These are phyloP conservation scores for Mayamaea pseudoterrestris DNA, from an alignment of 108 stramenopile species.

Conservation along the genomic window DNA sequence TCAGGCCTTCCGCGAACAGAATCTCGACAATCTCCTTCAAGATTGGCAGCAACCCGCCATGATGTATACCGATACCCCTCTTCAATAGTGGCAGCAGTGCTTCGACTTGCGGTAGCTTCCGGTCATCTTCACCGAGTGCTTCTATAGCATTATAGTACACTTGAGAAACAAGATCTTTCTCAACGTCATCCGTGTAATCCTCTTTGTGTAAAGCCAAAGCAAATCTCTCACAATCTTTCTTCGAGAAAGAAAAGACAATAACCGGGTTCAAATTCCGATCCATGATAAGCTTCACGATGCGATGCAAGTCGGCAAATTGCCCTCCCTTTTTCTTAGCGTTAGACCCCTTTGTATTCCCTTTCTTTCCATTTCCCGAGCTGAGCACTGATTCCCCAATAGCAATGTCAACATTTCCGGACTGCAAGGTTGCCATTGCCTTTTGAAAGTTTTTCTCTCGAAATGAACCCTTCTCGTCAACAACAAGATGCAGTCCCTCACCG, in stretches of 20 bases:
- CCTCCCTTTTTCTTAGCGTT: constrained; percentile 39
- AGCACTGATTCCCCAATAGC: constrained; percentile 57
- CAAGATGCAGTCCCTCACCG: constrained; percentile 65
- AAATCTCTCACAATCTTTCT: constrained; percentile 92
- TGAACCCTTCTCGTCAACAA: constrained; percentile 68
- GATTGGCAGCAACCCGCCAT: constrained; percentile 98
- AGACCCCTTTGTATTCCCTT: constrained; percentile 56
- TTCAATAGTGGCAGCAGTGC: constrained; percentile 92
- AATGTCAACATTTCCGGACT: constrained; percentile 61
- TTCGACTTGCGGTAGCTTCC: constrained; percentile 88
- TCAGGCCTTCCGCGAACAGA: constrained; percentile 92
- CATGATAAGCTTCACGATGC: constrained; percentile 95
- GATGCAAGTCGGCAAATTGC: constrained; percentile 67
- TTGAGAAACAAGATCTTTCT: constrained; percentile 89
- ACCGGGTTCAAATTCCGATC: constrained; percentile 89
- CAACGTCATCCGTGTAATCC: constrained; percentile 94
- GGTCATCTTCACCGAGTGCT: constrained; percentile 90
- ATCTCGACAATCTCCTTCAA: constrained; percentile 99
- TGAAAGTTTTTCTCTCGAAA: constrained; percentile 88
- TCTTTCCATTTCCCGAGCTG: constrained; percentile 54
- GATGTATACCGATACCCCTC: constrained; percentile 97
- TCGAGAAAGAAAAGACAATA: constrained; percentile 97
- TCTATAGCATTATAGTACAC: constrained; percentile 96
- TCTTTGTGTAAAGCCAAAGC: constrained; percentile 83
- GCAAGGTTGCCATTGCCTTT: constrained; percentile 84